A percentile compares a stretch with the other conserved stretches of the same genome.
phyloP scores from a whole-genome alignment of 805 yeast genomes.

The Metschnikowia kofuensis region DNA sequence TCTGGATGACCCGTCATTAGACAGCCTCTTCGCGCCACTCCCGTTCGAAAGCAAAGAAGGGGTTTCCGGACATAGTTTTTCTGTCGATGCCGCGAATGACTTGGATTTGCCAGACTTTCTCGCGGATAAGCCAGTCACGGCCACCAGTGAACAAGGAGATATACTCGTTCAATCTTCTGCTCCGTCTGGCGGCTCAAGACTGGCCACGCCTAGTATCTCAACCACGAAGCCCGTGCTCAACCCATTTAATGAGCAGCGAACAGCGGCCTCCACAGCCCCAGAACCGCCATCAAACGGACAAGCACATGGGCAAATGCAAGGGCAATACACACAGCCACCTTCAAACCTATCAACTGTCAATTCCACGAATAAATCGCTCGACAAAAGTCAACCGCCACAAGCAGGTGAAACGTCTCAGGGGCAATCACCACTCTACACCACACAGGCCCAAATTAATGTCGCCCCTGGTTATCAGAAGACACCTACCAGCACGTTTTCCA shows the following conservation, averaged over 20 bases:
- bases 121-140: slow-evolving; percentile 7
- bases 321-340: neutral
- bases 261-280: slow-evolving; percentile 1
- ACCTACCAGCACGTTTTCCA: slow-evolving; percentile 4
- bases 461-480: slow-evolving; percentile 11
- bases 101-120: slow-evolving; percentile 17
- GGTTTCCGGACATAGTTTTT: slow-evolving; percentile 7
- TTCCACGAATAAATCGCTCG: slow-evolving; percentile 6
- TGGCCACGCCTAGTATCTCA: slow-evolving; percentile 1
- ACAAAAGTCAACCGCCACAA: neutral
- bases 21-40: slow-evolving; percentile 19
- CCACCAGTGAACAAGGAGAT: neutral
- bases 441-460: slow-evolving; percentile 1
- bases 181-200: neutral
- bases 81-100: slow-evolving; percentile 6
- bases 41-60: slow-evolving; percentile 17
- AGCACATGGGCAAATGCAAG: neutral
- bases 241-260: neutral
- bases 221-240: neutral
- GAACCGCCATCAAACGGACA: neutral
- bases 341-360: slow-evolving; percentile 2
- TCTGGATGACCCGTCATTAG: slow-evolving; percentile 11
- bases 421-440: slow-evolving; percentile 4
- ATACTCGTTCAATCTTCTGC: neutral
- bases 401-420: neutral